phyloP scores from a whole-genome alignment of 2,329 filamentous ascomycete species.

The Tolypocladium tropicale region DNA sequence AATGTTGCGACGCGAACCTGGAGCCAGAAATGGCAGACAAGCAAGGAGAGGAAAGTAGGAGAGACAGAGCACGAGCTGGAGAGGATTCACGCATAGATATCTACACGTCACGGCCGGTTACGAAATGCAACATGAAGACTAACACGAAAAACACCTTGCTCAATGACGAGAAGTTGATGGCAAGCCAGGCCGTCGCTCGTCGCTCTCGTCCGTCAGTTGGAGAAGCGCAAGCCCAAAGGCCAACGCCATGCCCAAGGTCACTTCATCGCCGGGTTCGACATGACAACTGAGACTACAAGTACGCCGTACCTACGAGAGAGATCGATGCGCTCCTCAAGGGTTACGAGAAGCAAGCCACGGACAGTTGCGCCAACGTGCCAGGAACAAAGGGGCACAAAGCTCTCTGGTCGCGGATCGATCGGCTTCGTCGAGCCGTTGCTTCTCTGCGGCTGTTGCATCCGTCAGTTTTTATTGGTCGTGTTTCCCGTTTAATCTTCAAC shows the following conservation, averaged over 20 bases:
- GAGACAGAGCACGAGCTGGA: constrained; percentile 1
- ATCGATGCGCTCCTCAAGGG: too few species aligned
- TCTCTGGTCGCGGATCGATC: too few species aligned
- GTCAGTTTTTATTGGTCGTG: not conserved
- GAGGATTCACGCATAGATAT: not conserved
- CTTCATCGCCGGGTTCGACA: too few species aligned
- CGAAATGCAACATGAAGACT: not conserved
- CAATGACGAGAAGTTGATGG: not conserved
- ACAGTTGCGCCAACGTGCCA: too few species aligned
- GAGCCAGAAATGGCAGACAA: constrained; percentile 8
- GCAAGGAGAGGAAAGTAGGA: not conserved
- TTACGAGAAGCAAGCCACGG: too few species aligned
- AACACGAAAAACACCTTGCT: not conserved
- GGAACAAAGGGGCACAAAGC: too few species aligned
- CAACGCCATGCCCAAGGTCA: too few species aligned
- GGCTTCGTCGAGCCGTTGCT: not conserved
- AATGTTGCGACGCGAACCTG: constrained; percentile 5
- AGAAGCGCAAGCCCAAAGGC: too few species aligned
- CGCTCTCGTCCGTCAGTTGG: too few species aligned
- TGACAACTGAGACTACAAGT: too few species aligned
- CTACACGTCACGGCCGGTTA: not conserved
- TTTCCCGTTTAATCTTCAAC: not conserved
- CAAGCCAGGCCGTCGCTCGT: too few species aligned
- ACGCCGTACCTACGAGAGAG: too few species aligned
- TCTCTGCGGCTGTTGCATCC: not conserved